Evolutionary conservation across 2,329 filamentous ascomycete species (phyloP), one percentile per base, ranked within the genome.

Genomic region (Ceratocystis variospora): DNA sequence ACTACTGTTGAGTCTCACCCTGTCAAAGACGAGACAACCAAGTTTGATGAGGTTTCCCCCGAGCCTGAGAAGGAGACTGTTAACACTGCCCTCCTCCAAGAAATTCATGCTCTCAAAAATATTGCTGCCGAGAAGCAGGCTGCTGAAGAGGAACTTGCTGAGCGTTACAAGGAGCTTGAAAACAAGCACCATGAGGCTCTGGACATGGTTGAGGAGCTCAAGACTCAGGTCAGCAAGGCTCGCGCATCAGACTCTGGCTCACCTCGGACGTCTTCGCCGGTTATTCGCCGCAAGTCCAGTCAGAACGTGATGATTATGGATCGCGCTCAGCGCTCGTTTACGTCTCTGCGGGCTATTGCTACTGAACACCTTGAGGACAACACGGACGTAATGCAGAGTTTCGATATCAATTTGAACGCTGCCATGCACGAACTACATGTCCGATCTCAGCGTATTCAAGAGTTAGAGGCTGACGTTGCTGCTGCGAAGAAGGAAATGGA

Each of bases 401-500:
- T 97, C 72, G 94, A 97, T 74, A 79, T 94, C 61, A 95, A 96
- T 73, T 79, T 99, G 53, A 94, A 94, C 72, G 83, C 90, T 1
- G 90, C 93, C 67, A 93, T 96, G 86, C 89, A 94, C 71, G 94
- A 99, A 74, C 80, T 99, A 44, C 88, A 96, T 70, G 81, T 81
- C 8, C 86, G 92, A 53, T 92, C 92, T 48, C 92, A 97, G 74
- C 86, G 92, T 33, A 92, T 96, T 64, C 89, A 95, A 72, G 87
- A 92, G 71, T 80, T 99, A 15, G 94, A 99, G 75, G 85, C 86
- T 5, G 93, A 96, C 71, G 83, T 96, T 66, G 80, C 86, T 31
- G 86, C 85, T 3, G 84, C 91, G 25, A 94, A 90, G 79, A 96
- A 91, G 78, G 94, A 99, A 75, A 96, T 97, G 87, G 94, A 99